Percentiles rank a stretch among this genome's conserved stretches.
Conservation (phyloP, 345 rosid genomes). For the Eucalyptus marginata region DNA sequence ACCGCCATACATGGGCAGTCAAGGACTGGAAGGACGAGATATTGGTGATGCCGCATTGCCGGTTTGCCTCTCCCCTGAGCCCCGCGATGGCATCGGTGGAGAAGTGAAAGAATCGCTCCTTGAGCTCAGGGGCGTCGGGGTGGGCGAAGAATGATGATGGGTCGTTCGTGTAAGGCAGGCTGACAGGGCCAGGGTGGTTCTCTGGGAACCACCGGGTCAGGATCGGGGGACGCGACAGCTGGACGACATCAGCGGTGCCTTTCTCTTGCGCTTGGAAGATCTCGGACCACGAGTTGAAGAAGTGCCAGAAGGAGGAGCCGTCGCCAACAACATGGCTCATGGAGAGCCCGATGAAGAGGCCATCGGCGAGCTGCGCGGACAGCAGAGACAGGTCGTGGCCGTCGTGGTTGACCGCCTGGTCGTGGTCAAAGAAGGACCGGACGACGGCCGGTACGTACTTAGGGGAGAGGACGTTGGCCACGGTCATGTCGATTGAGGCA, state of each 20-base stretch:
- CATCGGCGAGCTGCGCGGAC: slow-evolving; percentile 47
- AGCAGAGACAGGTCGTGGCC: slow-evolving; percentile 48
- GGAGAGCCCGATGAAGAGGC: slow-evolving; percentile 59
- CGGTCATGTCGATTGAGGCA: slow-evolving; percentile 22
- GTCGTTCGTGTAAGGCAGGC: slow-evolving; percentile 33
- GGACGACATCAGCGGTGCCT: background rate
- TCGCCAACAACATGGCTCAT: slow-evolving; percentile 57
- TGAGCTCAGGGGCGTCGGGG: slow-evolving; percentile 30
- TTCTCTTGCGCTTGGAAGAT: slow-evolving; percentile 31
- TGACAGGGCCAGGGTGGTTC: slow-evolving; percentile 22
- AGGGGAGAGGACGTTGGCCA: slow-evolving; percentile 32
- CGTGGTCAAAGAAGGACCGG: slow-evolving; percentile 67
- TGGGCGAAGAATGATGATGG: slow-evolving; percentile 34
- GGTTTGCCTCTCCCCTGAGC: slow-evolving; percentile 47
- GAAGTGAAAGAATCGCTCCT: slow-evolving; percentile 56
- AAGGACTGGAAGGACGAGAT: slow-evolving; percentile 70
- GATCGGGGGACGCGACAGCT: slow-evolving; percentile 35
- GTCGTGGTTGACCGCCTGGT: slow-evolving; percentile 40
- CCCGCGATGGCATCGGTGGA: slow-evolving; percentile 32
- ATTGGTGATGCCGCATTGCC: slow-evolving; percentile 16
- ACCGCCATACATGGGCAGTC: slow-evolving; percentile 55
- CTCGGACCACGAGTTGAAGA: slow-evolving; percentile 57
- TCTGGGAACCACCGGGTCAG: slow-evolving; percentile 48
- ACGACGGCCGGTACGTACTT: slow-evolving; percentile 44
- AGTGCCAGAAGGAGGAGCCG: slow-evolving; percentile 63